A percentile compares a stretch with the other conserved stretches of the same genome.
Conservation (phyloP, 257 asterid species). For the Solanum arcanum region DNA sequence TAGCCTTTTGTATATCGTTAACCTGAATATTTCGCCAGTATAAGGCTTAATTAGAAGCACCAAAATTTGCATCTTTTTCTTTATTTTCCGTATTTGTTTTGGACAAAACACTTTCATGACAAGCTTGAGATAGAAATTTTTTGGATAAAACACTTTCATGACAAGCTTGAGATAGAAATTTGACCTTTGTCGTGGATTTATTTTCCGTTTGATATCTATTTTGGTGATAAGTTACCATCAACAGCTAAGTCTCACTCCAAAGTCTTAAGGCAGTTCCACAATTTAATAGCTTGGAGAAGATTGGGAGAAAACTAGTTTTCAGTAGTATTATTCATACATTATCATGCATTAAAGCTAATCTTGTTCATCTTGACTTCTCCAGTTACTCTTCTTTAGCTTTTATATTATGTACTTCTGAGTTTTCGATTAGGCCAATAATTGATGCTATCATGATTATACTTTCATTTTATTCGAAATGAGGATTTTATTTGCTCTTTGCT, state of each 20-base stretch:
- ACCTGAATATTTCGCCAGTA: background rate
- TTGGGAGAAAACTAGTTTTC: background rate
- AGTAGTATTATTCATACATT: background rate
- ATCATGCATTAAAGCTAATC: background rate
- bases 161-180: background rate
- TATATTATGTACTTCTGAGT: background rate
- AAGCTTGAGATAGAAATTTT: background rate
- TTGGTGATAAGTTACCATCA: background rate
- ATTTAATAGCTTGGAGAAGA: background rate
- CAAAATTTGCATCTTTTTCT: background rate
- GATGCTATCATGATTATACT: background rate
- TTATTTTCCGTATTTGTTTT: background rate
- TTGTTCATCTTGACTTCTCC: background rate
- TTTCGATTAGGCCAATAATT: background rate
- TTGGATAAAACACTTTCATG: background rate
- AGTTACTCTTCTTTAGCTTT: background rate
- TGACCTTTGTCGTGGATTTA: background rate
- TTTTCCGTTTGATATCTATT: background rate
- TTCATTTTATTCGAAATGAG: background rate
- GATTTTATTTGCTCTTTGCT: slow-evolving; percentile 18
- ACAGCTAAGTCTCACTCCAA: background rate
- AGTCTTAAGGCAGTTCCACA: background rate
- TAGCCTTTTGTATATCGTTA: background rate
- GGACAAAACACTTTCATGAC: background rate
- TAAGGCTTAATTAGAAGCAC: background rate